phyloP scores from a whole-genome alignment of 1,139 yeast species.

The Debaryomyces coudertii region DNA sequence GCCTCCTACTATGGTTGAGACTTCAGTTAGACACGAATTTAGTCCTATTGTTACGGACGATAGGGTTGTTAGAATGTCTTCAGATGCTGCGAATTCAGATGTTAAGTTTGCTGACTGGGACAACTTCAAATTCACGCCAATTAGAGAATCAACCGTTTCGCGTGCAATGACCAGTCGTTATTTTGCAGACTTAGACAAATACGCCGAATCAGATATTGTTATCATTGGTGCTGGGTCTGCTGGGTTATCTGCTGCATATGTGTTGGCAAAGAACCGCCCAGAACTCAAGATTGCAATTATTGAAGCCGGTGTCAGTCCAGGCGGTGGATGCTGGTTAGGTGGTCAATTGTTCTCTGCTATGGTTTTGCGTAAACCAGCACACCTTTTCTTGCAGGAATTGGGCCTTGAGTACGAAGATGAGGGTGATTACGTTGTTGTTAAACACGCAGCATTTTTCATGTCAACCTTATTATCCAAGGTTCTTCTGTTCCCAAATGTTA shows the following conservation, averaged over 20 bases:
- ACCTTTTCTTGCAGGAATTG: conserved; percentile 64
- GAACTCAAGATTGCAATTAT: conserved; percentile 75
- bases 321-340: conserved; percentile 83
- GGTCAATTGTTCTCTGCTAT: conserved; percentile 81
- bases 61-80: conserved; percentile 13
- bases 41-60: conserved; percentile 3
- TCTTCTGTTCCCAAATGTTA: conserved; percentile 71
- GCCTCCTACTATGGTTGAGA: conserved; percentile 41
- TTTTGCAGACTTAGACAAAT: conserved; percentile 72
- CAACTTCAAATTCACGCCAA: conserved; percentile 67
- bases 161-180: conserved; percentile 82
- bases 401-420: conserved; percentile 75
- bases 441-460: conserved; percentile 79
- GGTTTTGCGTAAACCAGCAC: conserved; percentile 81
- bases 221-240: conserved; percentile 82
- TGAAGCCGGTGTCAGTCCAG: conserved; percentile 76
- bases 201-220: conserved; percentile 74
- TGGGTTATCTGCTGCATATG: conserved; percentile 75
- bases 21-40: conserved; percentile 20
- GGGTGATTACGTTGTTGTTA: conserved; percentile 79
- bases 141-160: conserved; percentile 79
- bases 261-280: conserved; percentile 73
- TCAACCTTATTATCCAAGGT: conserved; percentile 74
- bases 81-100: conserved; percentile 21
- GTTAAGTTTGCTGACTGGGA: conserved; percentile 61